phyloP scores from a whole-genome alignment of 306 rosid genomes.

The Quercus rubra region DNA sequence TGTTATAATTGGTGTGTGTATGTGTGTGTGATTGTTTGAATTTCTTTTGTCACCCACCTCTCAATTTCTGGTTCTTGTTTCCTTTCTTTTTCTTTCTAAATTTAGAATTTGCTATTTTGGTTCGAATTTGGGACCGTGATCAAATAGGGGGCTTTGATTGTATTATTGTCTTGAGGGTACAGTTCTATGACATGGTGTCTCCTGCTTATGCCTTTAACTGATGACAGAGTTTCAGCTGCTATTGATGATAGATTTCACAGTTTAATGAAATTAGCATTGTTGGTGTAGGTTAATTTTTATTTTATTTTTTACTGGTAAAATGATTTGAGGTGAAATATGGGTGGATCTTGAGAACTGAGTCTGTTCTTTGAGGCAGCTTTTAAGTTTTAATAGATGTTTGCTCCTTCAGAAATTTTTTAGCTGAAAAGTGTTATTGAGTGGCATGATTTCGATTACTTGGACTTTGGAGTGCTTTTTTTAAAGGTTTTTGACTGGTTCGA shows the following conservation, averaged over 20 bases:
- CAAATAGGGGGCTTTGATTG: background rate
- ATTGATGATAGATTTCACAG: background rate
- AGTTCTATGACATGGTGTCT: background rate
- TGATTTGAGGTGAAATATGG: background rate
- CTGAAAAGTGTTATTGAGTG: background rate
- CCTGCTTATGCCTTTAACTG: background rate
- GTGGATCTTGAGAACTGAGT: conserved; percentile 6
- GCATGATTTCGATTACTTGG: background rate
- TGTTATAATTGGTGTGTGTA: background rate
- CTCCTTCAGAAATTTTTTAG: background rate
- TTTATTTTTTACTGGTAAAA: background rate
- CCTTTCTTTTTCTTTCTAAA: background rate
- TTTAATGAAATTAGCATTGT: background rate
- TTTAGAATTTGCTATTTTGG: background rate
- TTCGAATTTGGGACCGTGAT: background rate
- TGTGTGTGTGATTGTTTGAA: background rate
- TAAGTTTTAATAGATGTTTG: background rate
- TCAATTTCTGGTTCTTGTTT: background rate
- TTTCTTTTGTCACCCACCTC: background rate
- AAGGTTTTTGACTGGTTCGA: conserved; percentile 4
- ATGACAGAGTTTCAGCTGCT: background rate
- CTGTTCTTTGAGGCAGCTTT: background rate
- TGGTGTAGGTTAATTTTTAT: background rate
- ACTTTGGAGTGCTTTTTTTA: background rate
- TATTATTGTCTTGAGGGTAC: background rate